Evolutionary conservation across 208 protist species (phyloP), one percentile per base, ranked within the genome.

Genomic region (Acanthamoeba lenticulata): DNA sequence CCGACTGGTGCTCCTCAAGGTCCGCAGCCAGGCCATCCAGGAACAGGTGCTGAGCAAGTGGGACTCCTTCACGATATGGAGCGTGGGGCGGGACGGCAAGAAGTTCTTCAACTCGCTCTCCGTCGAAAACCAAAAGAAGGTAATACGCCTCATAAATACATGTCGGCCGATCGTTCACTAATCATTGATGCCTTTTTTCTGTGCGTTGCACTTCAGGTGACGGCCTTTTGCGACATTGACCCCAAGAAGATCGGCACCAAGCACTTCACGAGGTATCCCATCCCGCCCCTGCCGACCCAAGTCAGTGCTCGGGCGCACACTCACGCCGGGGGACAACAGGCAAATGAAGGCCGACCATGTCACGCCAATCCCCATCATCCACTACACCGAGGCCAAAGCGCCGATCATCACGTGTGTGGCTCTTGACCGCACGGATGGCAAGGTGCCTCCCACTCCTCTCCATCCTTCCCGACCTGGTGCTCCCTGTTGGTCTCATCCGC

Each of bases 31-130:
- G 34, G 83, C 83, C 19, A 55, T 85, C 24, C 74, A 85, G 17
- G 74, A 85, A 55, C 74, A 85, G 74, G 83, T 90, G 13, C 24
- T 90, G 34, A 69, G 55, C 32, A 90, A 90, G 83, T 90, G 83
- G 83, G 83, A 38, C 83, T 90, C 83, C 32, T 90, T 90, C 32
- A 90, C 49, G 7, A 90, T 90, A 24, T 90, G 83, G 83, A 69
- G 83, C 40, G 83, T 69, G 45, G 83, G 83, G 24, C 9, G 83
- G 27, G 83, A 90, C 52, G 83, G 83, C 32, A 90, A 90, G 38
- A 60, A 90, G 21, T 90, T 90, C 34, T 90, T 72, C 83, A 90
- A 90, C 34, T 90, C 83, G 83, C 83, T 90, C 9, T 49, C 52
- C 21, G 32, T 69, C 5, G 83, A 38, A 15, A 90, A 90, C 27